Evolutionary conservation across 345 rosid genomes (phyloP).

Genomic region (Kandelia obovata): DNA sequence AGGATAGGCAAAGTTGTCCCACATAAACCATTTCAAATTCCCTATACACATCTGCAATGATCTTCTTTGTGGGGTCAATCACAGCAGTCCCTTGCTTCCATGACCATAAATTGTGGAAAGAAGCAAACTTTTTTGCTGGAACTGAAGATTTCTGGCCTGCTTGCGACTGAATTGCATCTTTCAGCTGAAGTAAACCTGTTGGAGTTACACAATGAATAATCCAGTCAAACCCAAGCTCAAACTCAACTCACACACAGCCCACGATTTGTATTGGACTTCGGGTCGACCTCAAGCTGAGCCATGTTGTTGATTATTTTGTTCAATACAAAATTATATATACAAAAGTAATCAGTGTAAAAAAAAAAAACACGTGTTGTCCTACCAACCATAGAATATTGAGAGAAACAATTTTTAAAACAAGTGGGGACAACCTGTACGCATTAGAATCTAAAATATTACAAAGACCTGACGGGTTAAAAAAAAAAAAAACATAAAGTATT

Average conservation of each 20-base stretch:
- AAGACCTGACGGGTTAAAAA: too few relatives aligned
- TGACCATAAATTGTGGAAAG: conserved; percentile 38
- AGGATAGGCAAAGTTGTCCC: conserved; percentile 25
- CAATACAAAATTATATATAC: too few relatives aligned
- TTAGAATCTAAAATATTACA: too few relatives aligned
- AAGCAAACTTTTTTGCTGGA: conserved; percentile 23
- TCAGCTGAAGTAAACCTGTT: conserved; percentile 59
- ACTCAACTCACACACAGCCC: background rate
- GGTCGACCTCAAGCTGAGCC: too few relatives aligned
- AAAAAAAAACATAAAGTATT: too few relatives aligned
- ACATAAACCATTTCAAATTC: conserved; percentile 17
- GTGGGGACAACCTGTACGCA: too few relatives aligned
- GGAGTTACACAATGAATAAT: background rate
- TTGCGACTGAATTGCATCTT: conserved; percentile 27
- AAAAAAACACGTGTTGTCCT: too few relatives aligned
- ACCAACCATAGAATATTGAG: too few relatives aligned
- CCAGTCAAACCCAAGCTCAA: background rate
- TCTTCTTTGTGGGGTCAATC: conserved; percentile 33
- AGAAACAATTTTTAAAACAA: too few relatives aligned
- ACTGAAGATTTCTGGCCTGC: conserved; percentile 19
- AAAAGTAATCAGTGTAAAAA: too few relatives aligned
- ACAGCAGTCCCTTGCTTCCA: conserved; percentile 38
- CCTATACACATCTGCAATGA: conserved; percentile 39
- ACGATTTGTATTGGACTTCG: too few relatives aligned
- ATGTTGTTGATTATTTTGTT: too few relatives aligned